Evolutionary conservation across 179 eudicot genomes (phyloP), one percentile per base, ranked within the genome.

Genomic region (Drosera spatulata): DNA sequence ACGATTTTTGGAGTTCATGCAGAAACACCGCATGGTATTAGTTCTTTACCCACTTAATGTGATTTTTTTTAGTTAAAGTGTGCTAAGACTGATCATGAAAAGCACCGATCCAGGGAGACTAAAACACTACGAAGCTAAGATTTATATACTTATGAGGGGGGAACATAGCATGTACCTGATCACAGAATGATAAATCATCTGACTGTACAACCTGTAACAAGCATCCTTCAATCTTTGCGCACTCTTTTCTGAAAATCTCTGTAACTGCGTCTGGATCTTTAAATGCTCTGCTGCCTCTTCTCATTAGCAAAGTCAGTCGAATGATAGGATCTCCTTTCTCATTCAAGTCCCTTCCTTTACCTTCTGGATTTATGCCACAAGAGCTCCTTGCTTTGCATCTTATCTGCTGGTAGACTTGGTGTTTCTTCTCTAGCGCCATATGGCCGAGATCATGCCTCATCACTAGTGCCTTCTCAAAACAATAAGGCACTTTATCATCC

Each of bases 391-490:
- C 75, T 55, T 71, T 80, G 49, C 85, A 80, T 52, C 78, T 62
- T 68, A 77, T 7, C 64, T 61, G 22, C 22, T 77, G 72, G 10
- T 56, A 77, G 13, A 58, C 73, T 56, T 70, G 10, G 58, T 71
- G 15, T 42, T 67, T 69, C 22, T 55, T 72, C 57, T 67, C 67
- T 48, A 5, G 15, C 2, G 67, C 70, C 75, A 77, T 69, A 37
- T 56, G 37, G 44, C 70, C 74, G 43, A 66, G 14, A 42, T 72
- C 66, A 39, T 77, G 82, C 60, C 85, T 69, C 82, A 72, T 77
- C 59, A 77, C 76, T 7, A 80, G 68, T 0, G 76, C 78, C 66
- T 67, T 59, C 64, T 72, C 78, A 40, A 80, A 77, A 41, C 85
- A 80, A 43, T 52, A 61, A 8, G 80, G 67, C 50, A 39, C 58